phyloP scores from a whole-genome alignment of 371 early-diverging fungal species.

The Batkoa obscura region DNA sequence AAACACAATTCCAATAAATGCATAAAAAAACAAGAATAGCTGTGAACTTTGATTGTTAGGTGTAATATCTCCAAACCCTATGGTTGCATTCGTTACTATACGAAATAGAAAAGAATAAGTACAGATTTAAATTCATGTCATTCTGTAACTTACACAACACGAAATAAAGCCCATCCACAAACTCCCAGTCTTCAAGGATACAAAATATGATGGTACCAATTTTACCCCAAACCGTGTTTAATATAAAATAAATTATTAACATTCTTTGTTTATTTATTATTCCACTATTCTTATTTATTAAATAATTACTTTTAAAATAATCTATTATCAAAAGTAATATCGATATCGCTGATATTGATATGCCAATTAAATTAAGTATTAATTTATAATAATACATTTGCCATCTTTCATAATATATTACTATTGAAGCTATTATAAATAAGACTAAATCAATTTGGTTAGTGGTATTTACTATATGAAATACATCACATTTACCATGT shows the following conservation, averaged over 20 bases:
- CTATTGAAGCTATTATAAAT: not conserved
- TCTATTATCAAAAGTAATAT: not conserved
- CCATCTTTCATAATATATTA: not conserved
- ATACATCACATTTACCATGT: not conserved
- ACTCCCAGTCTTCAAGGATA: not conserved
- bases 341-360: not conserved
- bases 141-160: not conserved
- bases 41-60: not conserved
- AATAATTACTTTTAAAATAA: not conserved
- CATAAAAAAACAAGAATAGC: slow-evolving; percentile 2
- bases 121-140: not conserved
- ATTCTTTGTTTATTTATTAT: not conserved
- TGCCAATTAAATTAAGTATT: not conserved
- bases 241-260: not conserved
- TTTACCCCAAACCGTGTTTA: not conserved
- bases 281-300: not conserved
- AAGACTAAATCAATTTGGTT: not conserved
- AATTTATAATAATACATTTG: not conserved
- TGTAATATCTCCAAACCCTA: slow-evolving; percentile 5
- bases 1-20: slow-evolving; percentile 3
- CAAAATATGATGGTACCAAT: slow-evolving; percentile 3
- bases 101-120: not conserved
- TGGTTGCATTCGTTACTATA: slow-evolving; percentile 5
- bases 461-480: not conserved
- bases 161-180: slow-evolving; percentile 4